These are phyloP conservation scores for Diplodia intermedia DNA, from an alignment of 2,329 filamentous ascomycete genomes.

Conservation along the genomic window DNA sequence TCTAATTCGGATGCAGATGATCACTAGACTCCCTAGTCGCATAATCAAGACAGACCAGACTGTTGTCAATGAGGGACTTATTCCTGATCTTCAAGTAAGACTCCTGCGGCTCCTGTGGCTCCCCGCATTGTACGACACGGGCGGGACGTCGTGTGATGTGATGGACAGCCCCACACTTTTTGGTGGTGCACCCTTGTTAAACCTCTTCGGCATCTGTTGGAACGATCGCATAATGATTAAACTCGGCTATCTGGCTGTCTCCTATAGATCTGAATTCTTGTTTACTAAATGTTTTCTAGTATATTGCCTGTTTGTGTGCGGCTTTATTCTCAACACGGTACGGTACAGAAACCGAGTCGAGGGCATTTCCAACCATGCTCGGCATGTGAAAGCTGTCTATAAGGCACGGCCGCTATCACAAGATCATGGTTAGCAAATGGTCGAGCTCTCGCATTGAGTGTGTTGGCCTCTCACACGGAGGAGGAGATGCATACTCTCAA, in stretches of 20 bases:
- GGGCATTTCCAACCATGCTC: too few species aligned
- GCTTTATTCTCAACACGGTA: too few species aligned
- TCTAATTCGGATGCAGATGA: not conserved
- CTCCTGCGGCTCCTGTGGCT: slow-evolving; percentile 11
- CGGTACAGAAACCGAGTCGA: not conserved
- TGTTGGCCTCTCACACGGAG: slow-evolving; percentile 4
- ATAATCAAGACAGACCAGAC: not conserved
- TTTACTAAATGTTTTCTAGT: too few species aligned
- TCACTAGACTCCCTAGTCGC: not conserved
- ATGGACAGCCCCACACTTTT: not conserved
- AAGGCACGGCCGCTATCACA: not conserved
- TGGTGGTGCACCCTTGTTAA: not conserved
- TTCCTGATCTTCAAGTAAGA: too few species aligned
- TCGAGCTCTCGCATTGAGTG: not conserved
- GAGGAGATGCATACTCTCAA: too few species aligned
- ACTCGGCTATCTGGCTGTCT: too few species aligned
- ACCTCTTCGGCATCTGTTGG: not conserved
- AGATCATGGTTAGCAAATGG: not conserved
- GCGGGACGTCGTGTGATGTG: slow-evolving; percentile 19
- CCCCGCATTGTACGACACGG: slow-evolving; percentile 8
- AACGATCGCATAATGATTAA: too few species aligned
- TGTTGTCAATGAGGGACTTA: not conserved
- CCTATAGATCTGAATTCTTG: too few species aligned
- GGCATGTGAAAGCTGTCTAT: not conserved
- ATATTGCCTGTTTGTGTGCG: too few species aligned